Conservation (phyloP, 345 rosid genomes). For the Populus alba region DNA sequence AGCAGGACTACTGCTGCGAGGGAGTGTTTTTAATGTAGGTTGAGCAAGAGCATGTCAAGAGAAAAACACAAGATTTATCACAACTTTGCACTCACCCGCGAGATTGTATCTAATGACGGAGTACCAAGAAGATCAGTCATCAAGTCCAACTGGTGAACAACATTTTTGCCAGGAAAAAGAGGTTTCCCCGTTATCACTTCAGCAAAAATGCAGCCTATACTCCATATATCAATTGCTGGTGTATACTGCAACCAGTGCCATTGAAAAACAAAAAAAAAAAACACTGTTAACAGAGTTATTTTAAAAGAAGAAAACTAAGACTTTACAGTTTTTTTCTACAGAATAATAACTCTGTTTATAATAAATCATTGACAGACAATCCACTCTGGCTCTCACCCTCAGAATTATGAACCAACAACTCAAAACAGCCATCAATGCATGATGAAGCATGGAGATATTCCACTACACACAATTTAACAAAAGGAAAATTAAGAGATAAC, state of each 20-base stretch:
- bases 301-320: too few relatives aligned
- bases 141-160: constrained; percentile 92
- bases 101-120: constrained; percentile 85
- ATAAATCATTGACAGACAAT: background rate
- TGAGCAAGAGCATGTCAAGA: background rate
- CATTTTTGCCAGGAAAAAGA: constrained; percentile 92
- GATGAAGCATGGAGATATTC: background rate
- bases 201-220: constrained; percentile 96
- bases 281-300: background rate
- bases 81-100: constrained; percentile 45
- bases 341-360: background rate
- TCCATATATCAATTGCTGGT: constrained; percentile 95
- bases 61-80: background rate
- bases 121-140: constrained; percentile 98
- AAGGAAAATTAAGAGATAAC: background rate
- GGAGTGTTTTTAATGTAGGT: background rate
- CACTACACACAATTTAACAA: background rate
- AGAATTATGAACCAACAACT: background rate
- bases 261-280: background rate
- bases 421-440: background rate
- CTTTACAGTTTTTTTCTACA: background rate
- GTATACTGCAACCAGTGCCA: constrained; percentile 65
- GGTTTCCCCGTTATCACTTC: constrained; percentile 88
- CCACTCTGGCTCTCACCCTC: background rate
- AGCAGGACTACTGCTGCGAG: background rate